Evolutionary conservation across 495 filamentous ascomycete species (phyloP), one percentile per base, ranked within the genome.

Genomic region (Pseudoneurospora amorphoporcata): DNA sequence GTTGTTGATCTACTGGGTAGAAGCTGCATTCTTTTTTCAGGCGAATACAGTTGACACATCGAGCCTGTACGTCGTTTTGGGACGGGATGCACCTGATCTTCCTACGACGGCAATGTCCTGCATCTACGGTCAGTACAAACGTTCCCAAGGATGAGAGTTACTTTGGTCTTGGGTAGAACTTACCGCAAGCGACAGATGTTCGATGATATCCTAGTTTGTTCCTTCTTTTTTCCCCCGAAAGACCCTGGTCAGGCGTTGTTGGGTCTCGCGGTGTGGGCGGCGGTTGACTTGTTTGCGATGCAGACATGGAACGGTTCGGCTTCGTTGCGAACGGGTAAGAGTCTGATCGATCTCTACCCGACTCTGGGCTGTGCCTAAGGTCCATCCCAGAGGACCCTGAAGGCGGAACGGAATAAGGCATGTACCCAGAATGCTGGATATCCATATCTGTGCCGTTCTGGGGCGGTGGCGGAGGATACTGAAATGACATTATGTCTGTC

Each of bases 201-300:
- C 95, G 90, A 85, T 98, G 95, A 81, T 99, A 99, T 39, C 95
- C 95, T 70, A 99, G 86, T 82, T 97, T 98, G 81, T 98, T 99
- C 76, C 95, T 91, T 81, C 92, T 91, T 83, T 95, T 97, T 77
- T 97, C 94, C 53, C 84, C 86, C 42, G 89, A 84, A 82, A 84
- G 43, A 69, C 82, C 81, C 69, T 76, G 75, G 7, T 61, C 68
- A 8, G 75, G n/a, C 4, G 78, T 70, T 29, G 70, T 58, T 39
- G 72, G 69, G 69, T 79, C 76, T 23, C 75, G 75, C 6, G 73
- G 72, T 23, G 76, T 75, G 68, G 73, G 61, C 38, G 75, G 69
- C 87, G 82, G 87, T 90, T 76, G 90, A 88, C 74, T 88, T 91
- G 53, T 65, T 65, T 65, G 53, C 14, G 53, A 65, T 65, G 53